phyloP scores from a whole-genome alignment of 352 stramenopile genomes.

The Globisporangium orthogonon region DNA sequence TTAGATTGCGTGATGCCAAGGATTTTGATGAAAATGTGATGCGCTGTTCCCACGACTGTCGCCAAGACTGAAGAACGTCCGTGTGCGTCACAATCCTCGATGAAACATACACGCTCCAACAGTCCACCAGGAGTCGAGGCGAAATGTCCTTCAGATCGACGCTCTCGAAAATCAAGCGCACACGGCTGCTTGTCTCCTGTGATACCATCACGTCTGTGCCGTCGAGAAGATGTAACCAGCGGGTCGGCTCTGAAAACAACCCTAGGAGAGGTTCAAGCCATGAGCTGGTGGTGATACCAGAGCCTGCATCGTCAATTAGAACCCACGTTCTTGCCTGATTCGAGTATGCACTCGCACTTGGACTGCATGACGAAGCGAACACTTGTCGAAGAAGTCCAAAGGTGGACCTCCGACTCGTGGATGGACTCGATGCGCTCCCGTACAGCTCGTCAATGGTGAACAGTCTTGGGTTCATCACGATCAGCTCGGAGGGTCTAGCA shows the following conservation, averaged over 20 bases:
- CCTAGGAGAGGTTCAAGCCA: conserved; percentile 25
- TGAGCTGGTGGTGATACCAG: conserved; percentile 9
- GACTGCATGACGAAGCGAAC: not conserved
- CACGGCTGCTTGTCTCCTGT: not conserved
- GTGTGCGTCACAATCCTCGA: conserved; percentile 1
- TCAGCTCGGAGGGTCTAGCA: conserved; percentile 13
- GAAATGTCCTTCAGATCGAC: conserved; percentile 6
- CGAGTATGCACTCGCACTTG: not conserved
- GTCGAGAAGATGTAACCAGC: conserved; percentile 4
- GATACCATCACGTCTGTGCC: not conserved
- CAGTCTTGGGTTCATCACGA: conserved; percentile 25
- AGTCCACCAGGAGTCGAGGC: conserved; percentile 7
- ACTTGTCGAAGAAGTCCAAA: conserved; percentile 3
- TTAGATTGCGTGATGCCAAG: conserved; percentile 7
- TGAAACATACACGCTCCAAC: conserved; percentile 8
- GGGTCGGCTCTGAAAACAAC: not conserved
- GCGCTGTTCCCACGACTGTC: conserved; percentile 1
- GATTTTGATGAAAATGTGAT: conserved; percentile 1
- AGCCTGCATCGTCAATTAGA: conserved; percentile 23
- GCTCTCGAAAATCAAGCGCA: conserved; percentile 16
- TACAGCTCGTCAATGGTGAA: conserved; percentile 30
- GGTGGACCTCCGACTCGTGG: not conserved
- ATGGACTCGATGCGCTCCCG: conserved; percentile 5
- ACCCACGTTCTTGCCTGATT: conserved; percentile 17
- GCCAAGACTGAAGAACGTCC: conserved; percentile 4